These are phyloP conservation scores for Cystobasidium onofrii DNA, from an alignment of 768 basidiomycete genomes.

Conservation along the genomic window DNA sequence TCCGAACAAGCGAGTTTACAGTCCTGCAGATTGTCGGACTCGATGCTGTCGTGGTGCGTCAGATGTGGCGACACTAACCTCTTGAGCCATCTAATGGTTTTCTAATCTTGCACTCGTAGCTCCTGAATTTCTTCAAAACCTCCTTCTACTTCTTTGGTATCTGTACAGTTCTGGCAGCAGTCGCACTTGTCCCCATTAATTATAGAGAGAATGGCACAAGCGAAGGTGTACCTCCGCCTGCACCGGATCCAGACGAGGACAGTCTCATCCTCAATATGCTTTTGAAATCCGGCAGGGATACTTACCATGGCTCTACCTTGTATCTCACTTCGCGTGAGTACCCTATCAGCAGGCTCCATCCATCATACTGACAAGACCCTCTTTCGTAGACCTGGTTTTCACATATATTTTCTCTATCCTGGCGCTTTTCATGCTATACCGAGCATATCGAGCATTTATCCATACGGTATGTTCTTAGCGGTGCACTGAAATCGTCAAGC, in stretches of 20 bases:
- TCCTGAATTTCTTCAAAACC: slow-evolving; percentile 92
- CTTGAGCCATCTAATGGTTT: background rate
- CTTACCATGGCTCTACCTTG: slow-evolving; percentile 48
- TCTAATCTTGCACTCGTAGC: slow-evolving; percentile 48
- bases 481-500: slow-evolving; percentile 49
- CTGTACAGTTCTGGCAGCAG: slow-evolving; percentile 69
- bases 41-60: slow-evolving; percentile 77
- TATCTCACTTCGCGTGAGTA: slow-evolving; percentile 52
- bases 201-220: slow-evolving; percentile 61
- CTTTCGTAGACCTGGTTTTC: slow-evolving; percentile 64
- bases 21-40: slow-evolving; percentile 92
- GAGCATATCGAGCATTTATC: slow-evolving; percentile 57
- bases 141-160: slow-evolving; percentile 82
- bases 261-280: background rate
- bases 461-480: background rate
- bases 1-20: slow-evolving; percentile 80
- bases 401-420: slow-evolving; percentile 87
- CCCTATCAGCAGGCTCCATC: background rate
- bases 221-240: slow-evolving; percentile 47
- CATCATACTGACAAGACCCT: background rate
- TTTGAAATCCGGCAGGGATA: slow-evolving; percentile 16
- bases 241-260: slow-evolving; percentile 12
- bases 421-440: slow-evolving; percentile 74
- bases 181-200: slow-evolving; percentile 91
- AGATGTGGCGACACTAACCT: background rate